These are phyloP conservation scores for Madurella fahalii DNA, from an alignment of 2,329 filamentous ascomycete genomes.

Conservation along the genomic window DNA sequence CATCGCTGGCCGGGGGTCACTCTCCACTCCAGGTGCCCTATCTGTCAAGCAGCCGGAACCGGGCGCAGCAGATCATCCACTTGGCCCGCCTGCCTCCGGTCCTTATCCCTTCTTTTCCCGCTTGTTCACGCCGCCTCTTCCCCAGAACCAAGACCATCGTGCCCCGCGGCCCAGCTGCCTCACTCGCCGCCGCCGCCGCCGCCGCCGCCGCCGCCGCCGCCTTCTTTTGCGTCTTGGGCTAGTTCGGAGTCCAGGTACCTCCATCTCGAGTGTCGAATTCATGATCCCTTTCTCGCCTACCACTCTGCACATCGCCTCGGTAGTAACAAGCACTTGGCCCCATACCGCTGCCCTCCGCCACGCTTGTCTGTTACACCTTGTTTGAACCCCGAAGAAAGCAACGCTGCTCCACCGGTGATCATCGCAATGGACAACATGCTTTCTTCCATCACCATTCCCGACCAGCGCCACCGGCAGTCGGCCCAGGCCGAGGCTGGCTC, in stretches of 20 bases:
- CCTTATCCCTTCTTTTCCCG: background rate
- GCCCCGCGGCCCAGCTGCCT: background rate
- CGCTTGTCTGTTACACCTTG: background rate
- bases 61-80: background rate
- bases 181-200: background rate
- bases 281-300: conserved; percentile 21
- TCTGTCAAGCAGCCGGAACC: no score
- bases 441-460: conserved; percentile 66
- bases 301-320: conserved; percentile 22
- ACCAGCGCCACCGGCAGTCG: conserved; percentile 29
- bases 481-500: conserved; percentile 47
- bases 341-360: conserved; percentile 8
- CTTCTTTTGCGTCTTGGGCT: background rate
- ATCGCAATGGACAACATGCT: conserved; percentile 46
- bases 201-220: background rate
- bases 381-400: background rate
- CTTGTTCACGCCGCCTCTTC: background rate
- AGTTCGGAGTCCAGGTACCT: background rate
- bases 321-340: conserved; percentile 15
- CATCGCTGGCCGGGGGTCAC: background rate
- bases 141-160: background rate
- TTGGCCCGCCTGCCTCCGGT: background rate
- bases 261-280: conserved; percentile 9
- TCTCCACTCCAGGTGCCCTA: no score
- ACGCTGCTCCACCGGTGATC: background rate